Evolutionary conservation across 331 rosid genomes (phyloP).

Genomic region (Spiraea crenata): DNA sequence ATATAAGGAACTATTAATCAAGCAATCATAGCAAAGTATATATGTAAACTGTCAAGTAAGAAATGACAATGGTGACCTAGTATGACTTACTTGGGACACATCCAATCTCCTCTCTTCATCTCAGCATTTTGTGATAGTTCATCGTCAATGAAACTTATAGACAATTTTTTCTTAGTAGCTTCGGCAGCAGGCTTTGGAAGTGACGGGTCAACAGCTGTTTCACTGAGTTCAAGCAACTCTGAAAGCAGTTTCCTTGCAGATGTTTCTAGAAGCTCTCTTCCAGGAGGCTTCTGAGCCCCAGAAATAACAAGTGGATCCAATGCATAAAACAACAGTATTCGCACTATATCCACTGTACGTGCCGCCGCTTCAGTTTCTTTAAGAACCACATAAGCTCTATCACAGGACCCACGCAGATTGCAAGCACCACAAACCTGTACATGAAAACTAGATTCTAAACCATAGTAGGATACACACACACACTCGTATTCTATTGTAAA

Average conservation of each 20-base stretch:
- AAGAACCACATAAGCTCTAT: slow-evolving; percentile 77
- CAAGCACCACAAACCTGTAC: slow-evolving; percentile 83
- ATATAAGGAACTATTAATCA: background rate
- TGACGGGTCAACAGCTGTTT: slow-evolving; percentile 50
- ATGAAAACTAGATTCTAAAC: background rate
- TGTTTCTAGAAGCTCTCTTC: slow-evolving; percentile 69
- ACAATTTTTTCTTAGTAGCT: slow-evolving; percentile 27
- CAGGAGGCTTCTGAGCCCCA: slow-evolving; percentile 60
- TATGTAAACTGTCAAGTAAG: background rate
- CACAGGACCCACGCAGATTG: slow-evolving; percentile 81
- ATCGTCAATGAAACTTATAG: slow-evolving; percentile 25
- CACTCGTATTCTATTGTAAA: background rate
- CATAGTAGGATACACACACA: background rate
- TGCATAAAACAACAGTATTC: slow-evolving; percentile 68
- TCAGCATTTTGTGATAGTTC: slow-evolving; percentile 39
- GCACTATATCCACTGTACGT: slow-evolving; percentile 88
- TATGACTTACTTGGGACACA: slow-evolving; percentile 73
- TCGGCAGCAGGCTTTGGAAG: slow-evolving; percentile 37
- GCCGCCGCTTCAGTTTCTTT: slow-evolving; percentile 62
- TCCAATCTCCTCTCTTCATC: slow-evolving; percentile 86
- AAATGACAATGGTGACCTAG: slow-evolving; percentile 16
- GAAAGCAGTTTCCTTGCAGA: slow-evolving; percentile 71
- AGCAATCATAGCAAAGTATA: background rate
- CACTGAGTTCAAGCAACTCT: slow-evolving; percentile 63
- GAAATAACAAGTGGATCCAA: slow-evolving; percentile 72